Percentiles rank a stretch among this genome's conserved stretches.
Conservation (phyloP, 441 rosid species). For the Eutrema salsugineum region DNA sequence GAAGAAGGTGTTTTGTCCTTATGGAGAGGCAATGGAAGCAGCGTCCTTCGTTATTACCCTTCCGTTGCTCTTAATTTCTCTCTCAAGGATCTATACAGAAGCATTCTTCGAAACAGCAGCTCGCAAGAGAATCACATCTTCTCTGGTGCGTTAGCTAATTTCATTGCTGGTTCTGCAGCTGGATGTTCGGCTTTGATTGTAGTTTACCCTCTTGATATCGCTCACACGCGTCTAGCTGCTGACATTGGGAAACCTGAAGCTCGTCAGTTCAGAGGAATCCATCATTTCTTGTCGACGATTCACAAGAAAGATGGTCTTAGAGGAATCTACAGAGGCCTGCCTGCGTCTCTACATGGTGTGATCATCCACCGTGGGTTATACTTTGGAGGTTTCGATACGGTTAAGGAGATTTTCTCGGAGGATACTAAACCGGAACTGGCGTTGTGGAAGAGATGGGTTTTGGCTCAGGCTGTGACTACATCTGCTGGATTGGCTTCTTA, state of each 20-base stretch:
- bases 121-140: constrained; percentile 41
- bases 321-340: constrained; percentile 86
- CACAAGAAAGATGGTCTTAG: constrained; percentile 64
- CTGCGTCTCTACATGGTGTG: constrained; percentile 89
- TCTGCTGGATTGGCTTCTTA: constrained; percentile 85
- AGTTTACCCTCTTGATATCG: constrained; percentile 92
- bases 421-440: constrained; percentile 56
- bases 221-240: constrained; percentile 97
- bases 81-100: constrained; percentile 81
- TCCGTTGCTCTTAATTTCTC: constrained; percentile 99
- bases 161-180: constrained; percentile 86
- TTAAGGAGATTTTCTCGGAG: constrained; percentile 68
- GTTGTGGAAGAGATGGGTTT: constrained; percentile 86
- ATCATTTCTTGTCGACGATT: constrained; percentile 76
- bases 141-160: constrained; percentile 78
- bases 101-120: constrained; percentile 57
- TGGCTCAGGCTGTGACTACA: constrained; percentile 92
- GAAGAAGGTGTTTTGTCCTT: constrained; percentile 87
- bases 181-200: constrained; percentile 81
- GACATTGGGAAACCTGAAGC: constrained; percentile 72
- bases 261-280: constrained; percentile 80
- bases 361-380: constrained; percentile 81
- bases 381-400: constrained; percentile 90
- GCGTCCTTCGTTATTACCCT: constrained; percentile 91
- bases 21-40: constrained; percentile 97